A percentile compares a stretch with the other conserved stretches of the same genome.
These are phyloP conservation scores for Colletotrichum falcatum DNA, from an alignment of 2,329 filamentous ascomycete genomes.

Conservation along the genomic window DNA sequence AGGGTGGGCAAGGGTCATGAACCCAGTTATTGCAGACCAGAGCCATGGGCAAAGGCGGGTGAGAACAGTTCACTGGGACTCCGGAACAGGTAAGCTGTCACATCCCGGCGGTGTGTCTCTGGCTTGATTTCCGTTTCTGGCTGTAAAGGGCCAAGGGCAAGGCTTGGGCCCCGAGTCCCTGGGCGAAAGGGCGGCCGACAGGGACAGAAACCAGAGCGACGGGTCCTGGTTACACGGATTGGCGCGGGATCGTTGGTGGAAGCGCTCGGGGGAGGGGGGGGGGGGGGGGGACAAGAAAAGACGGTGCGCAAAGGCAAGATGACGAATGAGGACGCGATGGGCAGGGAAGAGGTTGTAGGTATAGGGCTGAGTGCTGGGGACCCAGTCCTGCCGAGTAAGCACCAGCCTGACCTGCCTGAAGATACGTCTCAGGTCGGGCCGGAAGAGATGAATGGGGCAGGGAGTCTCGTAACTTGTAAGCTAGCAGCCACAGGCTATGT, in stretches of 20 bases:
- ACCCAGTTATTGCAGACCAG: slow-evolving; percentile 13
- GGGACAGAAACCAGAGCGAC: slow-evolving; percentile 32
- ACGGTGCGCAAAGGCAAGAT: neutral
- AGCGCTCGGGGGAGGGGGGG: slow-evolving; percentile 23
- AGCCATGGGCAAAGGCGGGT: slow-evolving; percentile 17
- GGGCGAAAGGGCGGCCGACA: slow-evolving; percentile 12
- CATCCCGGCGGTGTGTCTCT: slow-evolving; percentile 1
- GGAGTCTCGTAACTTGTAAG: neutral
- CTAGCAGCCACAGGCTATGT: slow-evolving; percentile 24
- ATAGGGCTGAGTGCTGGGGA: slow-evolving; percentile 35
- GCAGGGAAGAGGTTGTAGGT: slow-evolving; percentile 21
- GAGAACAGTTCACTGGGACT: neutral
- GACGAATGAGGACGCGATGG: slow-evolving; percentile 22
- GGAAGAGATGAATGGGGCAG: slow-evolving; percentile 14
- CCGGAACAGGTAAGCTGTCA: slow-evolving; percentile 23
- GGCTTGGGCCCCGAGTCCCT: slow-evolving; percentile 32
- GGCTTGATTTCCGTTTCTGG: slow-evolving; percentile 27
- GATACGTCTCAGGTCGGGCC: slow-evolving; percentile 38
- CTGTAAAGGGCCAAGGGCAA: slow-evolving; percentile 19
- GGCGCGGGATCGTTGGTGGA: slow-evolving; percentile 20
- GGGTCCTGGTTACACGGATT: slow-evolving; percentile 27
- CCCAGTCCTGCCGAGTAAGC: slow-evolving; percentile 31
- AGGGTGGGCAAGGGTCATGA: slow-evolving; percentile 14
- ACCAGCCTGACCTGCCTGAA: slow-evolving; percentile 32
- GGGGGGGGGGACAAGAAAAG: slow-evolving; percentile 34